A percentile compares a stretch with the other conserved stretches of the same genome.
Evolutionary conservation across 768 basidiomycete genomes (phyloP).

Genomic region (Agrocybe pediades): DNA sequence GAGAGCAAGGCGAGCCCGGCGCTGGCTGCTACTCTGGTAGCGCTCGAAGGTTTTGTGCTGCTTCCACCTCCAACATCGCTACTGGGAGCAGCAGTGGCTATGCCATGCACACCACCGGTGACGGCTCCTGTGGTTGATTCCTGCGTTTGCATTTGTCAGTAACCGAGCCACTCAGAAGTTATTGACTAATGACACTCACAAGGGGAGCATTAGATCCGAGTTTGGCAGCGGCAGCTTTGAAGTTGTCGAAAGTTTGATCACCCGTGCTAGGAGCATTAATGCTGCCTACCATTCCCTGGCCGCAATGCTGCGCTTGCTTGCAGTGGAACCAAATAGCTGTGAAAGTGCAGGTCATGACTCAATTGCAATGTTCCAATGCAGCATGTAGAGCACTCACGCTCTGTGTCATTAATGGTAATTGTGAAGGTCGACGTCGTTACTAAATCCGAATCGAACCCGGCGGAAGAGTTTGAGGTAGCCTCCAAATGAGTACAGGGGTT

Average conservation of each 20-base stretch:
- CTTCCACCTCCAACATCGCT: conserved; percentile 17
- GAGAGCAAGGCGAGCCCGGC: conserved; percentile 14
- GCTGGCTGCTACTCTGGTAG: conserved; percentile 13
- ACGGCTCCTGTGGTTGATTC: conserved; percentile 39
- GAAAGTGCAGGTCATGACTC: not conserved
- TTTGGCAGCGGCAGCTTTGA: conserved; percentile 38
- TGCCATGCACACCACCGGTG: conserved; percentile 41
- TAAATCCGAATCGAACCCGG: conserved; percentile 60
- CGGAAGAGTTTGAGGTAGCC: conserved; percentile 31
- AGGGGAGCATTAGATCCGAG: conserved; percentile 34
- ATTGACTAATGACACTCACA: conserved; percentile 25
- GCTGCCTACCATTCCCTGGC: conserved; percentile 50
- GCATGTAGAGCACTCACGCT: conserved; percentile 37
- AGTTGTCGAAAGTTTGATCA: conserved; percentile 39
- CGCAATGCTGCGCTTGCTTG: conserved; percentile 50
- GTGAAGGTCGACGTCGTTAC: conserved; percentile 38
- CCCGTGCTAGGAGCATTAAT: conserved; percentile 52
- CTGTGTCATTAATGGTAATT: conserved; percentile 46
- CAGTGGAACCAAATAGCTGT: conserved; percentile 62
- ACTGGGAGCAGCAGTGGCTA: conserved; percentile 32
- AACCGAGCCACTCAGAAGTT: not conserved
- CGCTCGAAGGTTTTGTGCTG: conserved; percentile 10
- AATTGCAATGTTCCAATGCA: not conserved
- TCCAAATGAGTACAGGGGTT: conserved; percentile 52
- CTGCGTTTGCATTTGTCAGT: conserved; percentile 18